Evolutionary conservation across 1,284 basidiomycete species (phyloP), one percentile per base, ranked within the genome.

Genomic region (Phellopilus nigrolimitatus): DNA sequence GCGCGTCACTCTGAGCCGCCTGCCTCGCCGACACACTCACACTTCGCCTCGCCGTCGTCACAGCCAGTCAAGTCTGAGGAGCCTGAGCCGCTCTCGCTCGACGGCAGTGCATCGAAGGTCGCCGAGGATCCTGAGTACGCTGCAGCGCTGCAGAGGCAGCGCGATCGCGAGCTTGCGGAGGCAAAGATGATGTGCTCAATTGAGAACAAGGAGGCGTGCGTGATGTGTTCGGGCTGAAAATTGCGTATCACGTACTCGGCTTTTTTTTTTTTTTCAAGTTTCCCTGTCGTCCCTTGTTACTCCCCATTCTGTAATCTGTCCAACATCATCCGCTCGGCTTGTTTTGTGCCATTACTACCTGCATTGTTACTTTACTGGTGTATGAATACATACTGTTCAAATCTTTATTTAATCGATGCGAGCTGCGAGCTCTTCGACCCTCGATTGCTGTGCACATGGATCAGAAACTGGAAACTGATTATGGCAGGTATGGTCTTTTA

Each of bases 161-260:
- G 78, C 55, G 80, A 84, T 49, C 76, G 85, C n/a, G 84, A 94
- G 69, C 67, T 82, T 7, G 92, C 91, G 65, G 83, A 89, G 50
- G 93, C 83, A 9, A 84, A 87, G 68, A 67, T 95, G 50, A 66
- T 79, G 62, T 95, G 93, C 64, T 90, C 87, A 44, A 57, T 95
- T 33, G 90, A 93, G 68, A 95, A 95, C 69, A 91, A 91, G 72
- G 88, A 91, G 51, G 88, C 84, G 1, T 91, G 88, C 61, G 60
- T 90, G 63, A 91, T 91, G 88, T 91, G 88, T 69, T 91, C 88
- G 56, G 85, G 82, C 51, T 88, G 66, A 79, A 48, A 53, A 33
- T 25, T n/a, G 42, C 25, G 24, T 6, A 4, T 41, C 13, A 41
- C 5, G 5, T 41, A 10, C 13, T 41, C 4, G 15, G 24, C 24